Conservation (phyloP, 164 flowering plant species). For the Aristolochia contorta region DNA sequence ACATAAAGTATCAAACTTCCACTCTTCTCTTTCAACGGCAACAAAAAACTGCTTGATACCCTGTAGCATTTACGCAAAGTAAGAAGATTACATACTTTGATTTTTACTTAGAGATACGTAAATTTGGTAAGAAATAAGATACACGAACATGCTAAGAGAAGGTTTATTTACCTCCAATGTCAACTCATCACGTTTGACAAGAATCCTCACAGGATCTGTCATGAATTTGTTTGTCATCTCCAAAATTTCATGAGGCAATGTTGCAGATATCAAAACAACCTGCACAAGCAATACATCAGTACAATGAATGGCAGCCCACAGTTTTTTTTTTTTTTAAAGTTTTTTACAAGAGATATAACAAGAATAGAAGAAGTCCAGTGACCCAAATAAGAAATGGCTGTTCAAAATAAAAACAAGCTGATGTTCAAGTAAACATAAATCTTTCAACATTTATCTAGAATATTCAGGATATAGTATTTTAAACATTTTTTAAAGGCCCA, state of each 20-base stretch:
- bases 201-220: slow-evolving; percentile 96
- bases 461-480: too few species aligned
- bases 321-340: too few species aligned
- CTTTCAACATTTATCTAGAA: too few species aligned
- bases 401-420: too few species aligned
- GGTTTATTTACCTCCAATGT: slow-evolving; percentile 64
- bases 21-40: slow-evolving; percentile 88
- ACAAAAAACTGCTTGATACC: slow-evolving; percentile 95
- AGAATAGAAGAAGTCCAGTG: too few species aligned
- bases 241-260: slow-evolving; percentile 94
- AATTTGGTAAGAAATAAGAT: too few species aligned
- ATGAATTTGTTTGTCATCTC: slow-evolving; percentile 96
- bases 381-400: too few species aligned
- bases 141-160: too few species aligned
- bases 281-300: slow-evolving; percentile 11
- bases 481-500: too few species aligned
- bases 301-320: too few species aligned
- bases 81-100: neutral
- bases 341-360: too few species aligned
- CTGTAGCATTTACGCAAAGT: slow-evolving; percentile 23
- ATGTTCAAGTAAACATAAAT: too few species aligned
- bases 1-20: slow-evolving; percentile 91
- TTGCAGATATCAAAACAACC: slow-evolving; percentile 94
- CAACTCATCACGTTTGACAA: slow-evolving; percentile 99
- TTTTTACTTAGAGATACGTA: neutral